A percentile compares a stretch with the other conserved stretches of the same genome.
These are phyloP conservation scores for Aspergillus cristatus DNA, from an alignment of 495 filamentous ascomycete genomes.

Conservation along the genomic window DNA sequence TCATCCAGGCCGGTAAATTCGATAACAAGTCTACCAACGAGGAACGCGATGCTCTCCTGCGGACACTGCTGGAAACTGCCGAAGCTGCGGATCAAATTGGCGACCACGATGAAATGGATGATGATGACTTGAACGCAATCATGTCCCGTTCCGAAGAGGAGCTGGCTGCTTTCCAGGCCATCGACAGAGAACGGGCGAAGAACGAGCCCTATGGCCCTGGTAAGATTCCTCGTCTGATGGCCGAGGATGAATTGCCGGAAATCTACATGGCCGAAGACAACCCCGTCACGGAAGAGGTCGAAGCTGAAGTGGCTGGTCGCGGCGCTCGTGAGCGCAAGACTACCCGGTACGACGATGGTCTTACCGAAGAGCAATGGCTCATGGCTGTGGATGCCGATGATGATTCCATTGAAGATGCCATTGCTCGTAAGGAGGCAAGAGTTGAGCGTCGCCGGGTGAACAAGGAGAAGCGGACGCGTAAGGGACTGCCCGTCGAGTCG, in stretches of 20 bases:
- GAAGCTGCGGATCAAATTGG: slow-evolving; percentile 71
- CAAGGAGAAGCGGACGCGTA: slow-evolving; percentile 50
- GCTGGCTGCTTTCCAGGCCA: slow-evolving; percentile 55
- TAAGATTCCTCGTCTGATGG: slow-evolving; percentile 66
- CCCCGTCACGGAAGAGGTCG: slow-evolving; percentile 67
- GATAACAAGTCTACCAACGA: slow-evolving; percentile 99
- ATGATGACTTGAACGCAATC: slow-evolving; percentile 90
- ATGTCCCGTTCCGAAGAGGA: slow-evolving; percentile 72
- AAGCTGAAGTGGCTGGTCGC: slow-evolving; percentile 69
- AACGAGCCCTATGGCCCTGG: slow-evolving; percentile 60
- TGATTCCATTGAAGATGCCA: slow-evolving; percentile 85
- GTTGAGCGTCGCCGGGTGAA: slow-evolving; percentile 71
- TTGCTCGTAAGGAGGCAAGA: slow-evolving; percentile 77
- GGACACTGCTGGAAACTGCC: slow-evolving; percentile 83
- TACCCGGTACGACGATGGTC: slow-evolving; percentile 92
- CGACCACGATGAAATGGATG: slow-evolving; percentile 88
- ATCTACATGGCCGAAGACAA: slow-evolving; percentile 86
- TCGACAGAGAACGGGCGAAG: slow-evolving; percentile 64
- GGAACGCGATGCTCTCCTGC: slow-evolving; percentile 89
- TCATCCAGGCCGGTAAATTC: slow-evolving; percentile 98
- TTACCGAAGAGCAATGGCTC: slow-evolving; percentile 96
- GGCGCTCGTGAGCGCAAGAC: slow-evolving; percentile 88
- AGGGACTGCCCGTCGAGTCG: slow-evolving; percentile 45
- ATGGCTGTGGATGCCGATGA: slow-evolving; percentile 91
- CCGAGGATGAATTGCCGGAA: slow-evolving; percentile 83